Evolutionary conservation across 495 filamentous ascomycete genomes (phyloP).

Genomic region (Aspergillus kassunensis): DNA sequence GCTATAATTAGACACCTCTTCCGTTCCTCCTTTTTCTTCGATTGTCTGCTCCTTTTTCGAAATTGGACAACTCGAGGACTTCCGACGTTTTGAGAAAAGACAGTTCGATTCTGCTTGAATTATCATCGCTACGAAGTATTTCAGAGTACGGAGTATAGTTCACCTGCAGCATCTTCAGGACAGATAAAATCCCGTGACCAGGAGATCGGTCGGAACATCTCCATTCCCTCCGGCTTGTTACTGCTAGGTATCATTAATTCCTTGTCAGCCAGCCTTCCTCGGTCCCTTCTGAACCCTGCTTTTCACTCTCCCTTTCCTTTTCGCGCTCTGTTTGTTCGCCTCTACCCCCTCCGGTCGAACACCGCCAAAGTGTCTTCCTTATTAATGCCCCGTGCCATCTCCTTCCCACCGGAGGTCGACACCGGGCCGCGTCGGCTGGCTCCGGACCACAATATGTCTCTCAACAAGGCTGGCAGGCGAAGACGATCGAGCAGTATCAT

Average conservation of each 20-base stretch:
- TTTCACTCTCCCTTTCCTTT: neutral
- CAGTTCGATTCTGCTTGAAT: neutral
- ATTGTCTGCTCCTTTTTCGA: neutral
- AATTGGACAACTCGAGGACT: too few species aligned
- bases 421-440: conserved; percentile 52
- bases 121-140: too few species aligned
- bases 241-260: conserved; percentile 9
- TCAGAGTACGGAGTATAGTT: too few species aligned
- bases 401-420: conserved; percentile 73
- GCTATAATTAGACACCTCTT: conserved; percentile 14
- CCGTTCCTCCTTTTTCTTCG: neutral
- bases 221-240: conserved; percentile 4
- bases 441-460: conserved; percentile 52
- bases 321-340: neutral
- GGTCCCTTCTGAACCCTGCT: conserved; percentile 1
- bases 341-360: conserved; percentile 34
- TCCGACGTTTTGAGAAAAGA: too few species aligned
- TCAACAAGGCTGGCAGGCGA: conserved; percentile 64
- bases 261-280: conserved; percentile 4
- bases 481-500: conserved; percentile 92
- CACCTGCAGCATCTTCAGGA: too few species aligned
- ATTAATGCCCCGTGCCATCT: conserved; percentile 72
- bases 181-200: conserved; percentile 10
- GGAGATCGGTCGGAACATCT: conserved; percentile 15
- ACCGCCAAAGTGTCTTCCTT: conserved; percentile 87